Percentiles rank a stretch among this genome's conserved stretches.
Conservation (phyloP, 352 stramenopile species). For the Phytophthora ramorum region DNA sequence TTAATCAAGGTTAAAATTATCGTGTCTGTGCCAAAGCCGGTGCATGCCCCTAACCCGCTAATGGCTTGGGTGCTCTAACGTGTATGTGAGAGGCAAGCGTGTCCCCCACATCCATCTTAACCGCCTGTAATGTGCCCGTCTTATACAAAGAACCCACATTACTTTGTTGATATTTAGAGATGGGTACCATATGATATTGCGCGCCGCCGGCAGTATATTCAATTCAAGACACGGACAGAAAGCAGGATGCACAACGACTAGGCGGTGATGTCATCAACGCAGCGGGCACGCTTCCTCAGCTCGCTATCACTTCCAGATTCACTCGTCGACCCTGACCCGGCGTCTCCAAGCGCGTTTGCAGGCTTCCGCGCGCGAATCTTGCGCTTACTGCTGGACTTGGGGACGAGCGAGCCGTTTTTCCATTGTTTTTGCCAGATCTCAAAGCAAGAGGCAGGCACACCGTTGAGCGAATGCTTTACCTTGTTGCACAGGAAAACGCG, state of each 20-base stretch:
- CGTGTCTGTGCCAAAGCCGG: not conserved
- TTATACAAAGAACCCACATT: not conserved
- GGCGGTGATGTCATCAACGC: no score
- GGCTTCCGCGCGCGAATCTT: constrained; percentile 6
- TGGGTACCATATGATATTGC: no score
- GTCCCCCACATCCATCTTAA: no score
- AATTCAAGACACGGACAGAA: no score
- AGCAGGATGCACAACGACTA: no score
- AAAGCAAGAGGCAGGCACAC: not conserved
- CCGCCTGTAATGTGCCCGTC: no score
- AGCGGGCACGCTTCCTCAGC: no score
- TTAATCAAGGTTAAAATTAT: not conserved
- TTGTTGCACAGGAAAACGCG: constrained; percentile 21
- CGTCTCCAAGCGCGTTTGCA: not conserved
- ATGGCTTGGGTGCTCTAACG: no score
- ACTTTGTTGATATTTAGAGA: not conserved
- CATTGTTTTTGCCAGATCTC: constrained; percentile 13
- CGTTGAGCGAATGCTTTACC: constrained; percentile 7
- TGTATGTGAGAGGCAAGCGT: no score
- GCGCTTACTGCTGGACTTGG: not conserved
- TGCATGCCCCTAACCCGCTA: not conserved
- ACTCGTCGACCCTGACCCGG: not conserved
- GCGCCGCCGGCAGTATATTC: no score
- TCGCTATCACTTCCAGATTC: no score
- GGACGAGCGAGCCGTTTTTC: constrained; percentile 3